Evolutionary conservation across 768 basidiomycete species (phyloP), one percentile per base, ranked within the genome.

Genomic region (Peribolospora kevripleyi): DNA sequence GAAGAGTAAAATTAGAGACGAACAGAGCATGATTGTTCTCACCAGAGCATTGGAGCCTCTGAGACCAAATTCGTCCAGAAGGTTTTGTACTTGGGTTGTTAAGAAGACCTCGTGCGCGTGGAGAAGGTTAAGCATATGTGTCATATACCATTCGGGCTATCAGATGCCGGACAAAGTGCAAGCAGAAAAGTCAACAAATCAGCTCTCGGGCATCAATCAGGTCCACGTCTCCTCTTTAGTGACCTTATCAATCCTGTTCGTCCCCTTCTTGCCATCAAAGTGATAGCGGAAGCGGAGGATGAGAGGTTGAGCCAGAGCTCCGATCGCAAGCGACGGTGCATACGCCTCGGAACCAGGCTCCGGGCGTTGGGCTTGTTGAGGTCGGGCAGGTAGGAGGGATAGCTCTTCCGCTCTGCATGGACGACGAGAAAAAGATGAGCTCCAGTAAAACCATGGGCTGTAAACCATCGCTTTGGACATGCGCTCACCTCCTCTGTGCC

Each of bases 61-160:
- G 65, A 77, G 80, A 39, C 78, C 78, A 10, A 80, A 75, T n/a
- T 72, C 67, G 3, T 74, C 67, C 37, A 93, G 65, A 3, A 95
- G 65, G 39, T 69, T 72, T 65, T 91, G 88, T 14, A 91, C 69
- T 48, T 81, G 71, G 7, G 68, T 69, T 51, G 82, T 78, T 74
- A 93, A 78, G 66, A 95, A 90, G 2, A 72, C 67, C 37, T 76
- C 73, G 58, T 95, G 88, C 55, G 91, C 84, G 61, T 87, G 84
- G 9, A 77, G 74, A 56, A 82, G 76, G 64, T 97, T 90, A 50
- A 84, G 73, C 36, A 97, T 71, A 65, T 95, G 84, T 3, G 86
- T 81, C 65, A 97, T 84, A 63, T 85, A 95, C 85, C 90, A 97
- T 66, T 97, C 93, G 1, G 93, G 91, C 86, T 91, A 63, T 36